Evolutionary conservation across 495 filamentous ascomycete species (phyloP).

Genomic region (Apiosordaria backusii): DNA sequence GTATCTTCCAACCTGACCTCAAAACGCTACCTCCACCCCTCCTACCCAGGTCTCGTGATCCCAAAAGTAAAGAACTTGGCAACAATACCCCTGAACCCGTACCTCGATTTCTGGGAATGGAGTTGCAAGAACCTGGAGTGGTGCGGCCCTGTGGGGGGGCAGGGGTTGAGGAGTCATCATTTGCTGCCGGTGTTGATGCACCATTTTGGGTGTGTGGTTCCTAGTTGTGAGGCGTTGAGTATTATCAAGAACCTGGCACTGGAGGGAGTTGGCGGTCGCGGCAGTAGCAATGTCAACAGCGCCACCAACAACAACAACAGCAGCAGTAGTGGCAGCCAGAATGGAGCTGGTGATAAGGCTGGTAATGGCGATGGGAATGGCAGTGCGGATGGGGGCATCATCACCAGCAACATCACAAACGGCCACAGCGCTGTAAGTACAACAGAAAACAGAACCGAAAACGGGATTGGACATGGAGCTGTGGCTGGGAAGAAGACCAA

Average conservation of each 20-base stretch:
- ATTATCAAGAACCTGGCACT: conserved; percentile 45
- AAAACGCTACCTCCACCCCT: conserved; percentile 38
- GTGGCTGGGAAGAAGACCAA: not conserved
- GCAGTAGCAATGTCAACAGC: not conserved
- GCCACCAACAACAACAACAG: not conserved
- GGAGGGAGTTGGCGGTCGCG: not conserved
- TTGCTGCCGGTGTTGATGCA: conserved; percentile 62
- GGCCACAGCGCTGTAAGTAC: too few species aligned
- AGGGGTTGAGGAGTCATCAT: conserved; percentile 41
- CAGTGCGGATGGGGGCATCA: not conserved
- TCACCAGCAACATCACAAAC: too few species aligned
- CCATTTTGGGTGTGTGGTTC: conserved; percentile 62
- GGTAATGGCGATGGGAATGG: conserved; percentile 1
- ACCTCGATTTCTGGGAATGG: conserved; percentile 54
- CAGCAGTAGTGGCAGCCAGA: not conserved
- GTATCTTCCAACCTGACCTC: conserved; percentile 47
- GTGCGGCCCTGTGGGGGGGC: conserved; percentile 43
- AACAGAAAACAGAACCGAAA: too few species aligned
- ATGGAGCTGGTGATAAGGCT: not conserved
- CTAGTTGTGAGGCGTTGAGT: conserved; percentile 51
- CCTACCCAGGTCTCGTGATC: not conserved
- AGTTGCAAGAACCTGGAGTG: conserved; percentile 45
- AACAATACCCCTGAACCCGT: conserved; percentile 48
- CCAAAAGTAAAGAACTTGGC: not conserved
- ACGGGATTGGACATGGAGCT: too few species aligned